Percentiles rank a stretch among this genome's conserved stretches.
Conservation (phyloP, 2,329 filamentous ascomycete species). For the Cordyceps pruinosa region DNA sequence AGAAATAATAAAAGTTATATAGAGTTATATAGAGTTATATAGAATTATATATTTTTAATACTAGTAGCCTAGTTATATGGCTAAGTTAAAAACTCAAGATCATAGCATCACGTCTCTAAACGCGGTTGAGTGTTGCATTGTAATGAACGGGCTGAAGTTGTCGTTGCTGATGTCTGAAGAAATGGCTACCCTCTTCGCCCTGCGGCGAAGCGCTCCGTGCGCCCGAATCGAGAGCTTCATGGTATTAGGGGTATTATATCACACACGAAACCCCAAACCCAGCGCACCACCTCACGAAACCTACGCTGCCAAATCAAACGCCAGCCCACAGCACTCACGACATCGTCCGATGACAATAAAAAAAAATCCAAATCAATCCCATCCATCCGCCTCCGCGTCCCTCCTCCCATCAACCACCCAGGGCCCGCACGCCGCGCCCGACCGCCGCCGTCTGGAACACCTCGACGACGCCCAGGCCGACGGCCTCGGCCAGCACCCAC, state of each 20-base stretch:
- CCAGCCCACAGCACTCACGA: neutral
- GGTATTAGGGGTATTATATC: conserved; percentile 6
- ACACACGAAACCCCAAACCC: neutral
- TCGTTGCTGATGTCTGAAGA: no score
- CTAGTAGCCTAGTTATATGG: no score
- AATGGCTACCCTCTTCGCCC: neutral
- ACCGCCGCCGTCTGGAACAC: conserved; percentile 69
- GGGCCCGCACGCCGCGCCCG: conserved; percentile 54
- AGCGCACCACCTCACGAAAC: no score
- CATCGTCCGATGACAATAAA: neutral
- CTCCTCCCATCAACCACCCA: conserved; percentile 28
- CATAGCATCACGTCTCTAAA: no score
- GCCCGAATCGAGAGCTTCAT: neutral
- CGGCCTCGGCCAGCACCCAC: conserved; percentile 64
- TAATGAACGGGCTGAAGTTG: no score
- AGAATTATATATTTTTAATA: no score
- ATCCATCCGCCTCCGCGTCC: no score
- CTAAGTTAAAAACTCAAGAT: no score
- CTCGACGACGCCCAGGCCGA: conserved; percentile 64
- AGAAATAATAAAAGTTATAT: no score
- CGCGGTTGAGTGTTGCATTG: no score
- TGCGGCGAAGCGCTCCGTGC: neutral
- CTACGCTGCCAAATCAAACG: no score
- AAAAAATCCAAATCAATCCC: neutral
- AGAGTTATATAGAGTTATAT: no score